These are phyloP conservation scores for Sclerotinia subarctica DNA, from an alignment of 2,329 filamentous ascomycete species.

Conservation along the genomic window DNA sequence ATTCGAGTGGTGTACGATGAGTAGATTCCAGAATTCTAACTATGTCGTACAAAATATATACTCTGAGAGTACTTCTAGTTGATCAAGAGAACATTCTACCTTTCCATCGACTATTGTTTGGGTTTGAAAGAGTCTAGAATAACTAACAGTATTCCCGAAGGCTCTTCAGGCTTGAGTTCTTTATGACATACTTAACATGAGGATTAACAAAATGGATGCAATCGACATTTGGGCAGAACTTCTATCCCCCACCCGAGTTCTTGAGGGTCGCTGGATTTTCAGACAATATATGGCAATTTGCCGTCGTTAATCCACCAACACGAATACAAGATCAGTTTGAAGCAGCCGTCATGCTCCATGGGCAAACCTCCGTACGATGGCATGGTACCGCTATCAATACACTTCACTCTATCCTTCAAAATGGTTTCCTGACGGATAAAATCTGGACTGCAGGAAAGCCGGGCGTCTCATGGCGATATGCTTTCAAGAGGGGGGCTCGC, in stretches of 20 bases:
- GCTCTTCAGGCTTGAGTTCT: not conserved
- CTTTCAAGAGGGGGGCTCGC: too few species aligned
- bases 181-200: not conserved
- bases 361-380: not conserved
- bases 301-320: not conserved
- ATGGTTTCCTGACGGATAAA: not conserved
- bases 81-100: too few species aligned
- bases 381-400: not conserved
- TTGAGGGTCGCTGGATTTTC: not conserved
- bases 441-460: too few species aligned
- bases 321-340: not conserved
- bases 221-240: not conserved
- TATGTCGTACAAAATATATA: too few species aligned
- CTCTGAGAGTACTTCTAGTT: not conserved
- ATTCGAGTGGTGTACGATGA: too few species aligned
- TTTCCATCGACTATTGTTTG: not conserved
- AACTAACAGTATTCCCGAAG: not conserved
- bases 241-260: not conserved
- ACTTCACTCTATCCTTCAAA: constrained; percentile 1
- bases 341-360: not conserved
- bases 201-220: not conserved
- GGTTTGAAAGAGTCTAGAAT: not conserved
- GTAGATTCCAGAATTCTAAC: too few species aligned
- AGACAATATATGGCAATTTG: not conserved
- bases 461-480: too few species aligned